These are phyloP conservation scores for Pinus albicaulis DNA, from an alignment of 75 land plant genomes.

Conservation along the genomic window DNA sequence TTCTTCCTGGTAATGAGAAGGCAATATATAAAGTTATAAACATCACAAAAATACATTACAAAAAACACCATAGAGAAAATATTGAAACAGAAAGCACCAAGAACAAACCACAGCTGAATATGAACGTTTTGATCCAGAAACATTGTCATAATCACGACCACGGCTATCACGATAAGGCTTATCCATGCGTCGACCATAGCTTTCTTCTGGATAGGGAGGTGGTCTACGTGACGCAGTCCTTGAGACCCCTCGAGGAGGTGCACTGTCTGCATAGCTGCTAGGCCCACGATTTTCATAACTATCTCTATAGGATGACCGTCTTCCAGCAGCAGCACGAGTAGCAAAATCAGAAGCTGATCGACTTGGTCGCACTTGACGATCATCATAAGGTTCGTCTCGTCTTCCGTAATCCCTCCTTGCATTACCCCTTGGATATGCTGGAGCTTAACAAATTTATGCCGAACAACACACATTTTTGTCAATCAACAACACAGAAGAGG, in stretches of 20 bases:
- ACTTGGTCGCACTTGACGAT: conserved; percentile 15
- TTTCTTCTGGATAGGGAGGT: conserved; percentile 50
- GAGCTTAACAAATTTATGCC: conserved; percentile 17
- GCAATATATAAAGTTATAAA: background rate
- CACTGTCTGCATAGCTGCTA: conserved; percentile 19
- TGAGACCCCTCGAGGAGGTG: conserved; percentile 22
- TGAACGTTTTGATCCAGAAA: conserved; percentile 66
- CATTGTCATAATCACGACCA: conserved; percentile 53
- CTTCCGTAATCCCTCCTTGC: conserved; percentile 54
- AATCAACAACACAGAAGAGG: background rate
- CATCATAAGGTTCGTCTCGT: conserved; percentile 39
- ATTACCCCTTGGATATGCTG: conserved; percentile 54
- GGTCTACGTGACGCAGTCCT: conserved; percentile 39
- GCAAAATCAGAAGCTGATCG: conserved; percentile 45
- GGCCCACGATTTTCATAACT: conserved; percentile 48
- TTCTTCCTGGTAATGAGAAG: conserved; percentile 33
- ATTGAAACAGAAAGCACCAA: background rate
- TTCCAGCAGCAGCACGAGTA: conserved; percentile 37
- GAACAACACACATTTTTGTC: background rate
- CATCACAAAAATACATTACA: background rate
- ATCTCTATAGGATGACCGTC: conserved; percentile 56
- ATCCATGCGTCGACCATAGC: conserved; percentile 48
- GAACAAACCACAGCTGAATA: conserved; percentile 46
- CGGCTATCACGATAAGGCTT: conserved; percentile 57
- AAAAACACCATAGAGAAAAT: background rate